Evolutionary conservation across 805 yeast species (phyloP), one percentile per base, ranked within the genome.

Genomic region (Teunomyces stri): DNA sequence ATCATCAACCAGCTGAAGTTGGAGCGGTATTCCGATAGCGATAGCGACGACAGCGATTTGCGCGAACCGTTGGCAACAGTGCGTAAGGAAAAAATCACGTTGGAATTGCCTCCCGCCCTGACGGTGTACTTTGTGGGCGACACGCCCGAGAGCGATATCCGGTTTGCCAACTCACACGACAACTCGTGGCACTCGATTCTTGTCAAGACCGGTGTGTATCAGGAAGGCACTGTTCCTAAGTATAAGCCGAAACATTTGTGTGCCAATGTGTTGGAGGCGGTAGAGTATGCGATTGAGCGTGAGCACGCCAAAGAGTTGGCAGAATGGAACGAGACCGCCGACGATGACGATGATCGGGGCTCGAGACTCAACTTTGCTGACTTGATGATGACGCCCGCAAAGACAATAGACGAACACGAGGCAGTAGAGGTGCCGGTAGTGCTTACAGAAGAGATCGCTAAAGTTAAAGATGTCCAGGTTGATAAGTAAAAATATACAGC

Each of bases 61-160:
- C 45, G 45, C 31, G 48, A 37, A 13, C 48, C 51, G 15, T 47
- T 51, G 43, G 55, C 53, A 21, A 67, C 55, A 41, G 65, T 62
- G 49, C 61, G 61, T 42, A 62, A 61, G 38, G 74, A 70, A 31
- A 58, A 68, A 46, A 70, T 72, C 52, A 69, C 72, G 20, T 81
- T 72, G 56, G 84, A 83, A 47, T 69, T 87, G 53, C 94, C 94
- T 5, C 91, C 91, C 3, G 89, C 94, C 3, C 83, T 89, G 4
- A 87, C 94, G 0, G 95, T 88, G 12, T 87, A 87, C 65, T 88
- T 87, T 68, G 94, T 87, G 44, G 96, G 96, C 58, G 96, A 87
- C 61, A 87, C 95, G 11, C 96, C 96, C 15, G 95, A 87, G 68
- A 84, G 91, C 5, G 96, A 87, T 65, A 87, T 87, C 53, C 75